A percentile compares a stretch with the other conserved stretches of the same genome.
These are phyloP conservation scores for Scutellospora calospora DNA, from an alignment of 371 early-diverging fungal species.

Conservation along the genomic window DNA sequence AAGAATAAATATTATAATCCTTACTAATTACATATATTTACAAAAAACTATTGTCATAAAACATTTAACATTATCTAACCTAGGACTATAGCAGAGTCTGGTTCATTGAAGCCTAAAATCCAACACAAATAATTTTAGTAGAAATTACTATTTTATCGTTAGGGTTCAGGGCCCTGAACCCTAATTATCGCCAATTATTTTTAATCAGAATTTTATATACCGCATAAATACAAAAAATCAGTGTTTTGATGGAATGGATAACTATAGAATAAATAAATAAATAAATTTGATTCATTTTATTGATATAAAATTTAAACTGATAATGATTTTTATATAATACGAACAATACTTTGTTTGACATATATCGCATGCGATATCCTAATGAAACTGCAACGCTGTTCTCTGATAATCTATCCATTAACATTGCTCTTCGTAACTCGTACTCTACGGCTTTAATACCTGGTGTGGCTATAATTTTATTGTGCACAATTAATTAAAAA, in stretches of 20 bases:
- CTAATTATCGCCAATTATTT: background rate
- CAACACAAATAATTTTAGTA: background rate
- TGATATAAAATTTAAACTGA: background rate
- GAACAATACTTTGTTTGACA: constrained; percentile 91
- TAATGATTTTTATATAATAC: constrained; percentile 13
- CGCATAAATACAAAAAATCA: constrained; percentile 84
- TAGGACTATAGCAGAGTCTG: constrained; percentile 82
- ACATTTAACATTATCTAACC: constrained; percentile 52
- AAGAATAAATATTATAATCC: background rate
- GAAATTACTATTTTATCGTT: background rate
- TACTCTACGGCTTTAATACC: constrained; percentile 80
- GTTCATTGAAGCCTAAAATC: constrained; percentile 87
- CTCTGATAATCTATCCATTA: constrained; percentile 71
- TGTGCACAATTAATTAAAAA: background rate
- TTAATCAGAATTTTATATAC: constrained; percentile 40
- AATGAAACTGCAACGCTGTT: constrained; percentile 76
- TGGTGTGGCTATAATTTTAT: constrained; percentile 70
- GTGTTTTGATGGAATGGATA: constrained; percentile 95
- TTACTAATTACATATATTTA: background rate
- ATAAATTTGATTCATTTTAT: background rate
- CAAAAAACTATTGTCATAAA: background rate
- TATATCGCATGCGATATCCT: constrained; percentile 84
- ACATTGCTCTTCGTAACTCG: constrained; percentile 71
- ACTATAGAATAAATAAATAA: constrained; percentile 47
- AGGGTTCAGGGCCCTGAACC: no score